phyloP scores from a whole-genome alignment of 768 basidiomycete genomes.

The Collybiopsis luxurians region DNA sequence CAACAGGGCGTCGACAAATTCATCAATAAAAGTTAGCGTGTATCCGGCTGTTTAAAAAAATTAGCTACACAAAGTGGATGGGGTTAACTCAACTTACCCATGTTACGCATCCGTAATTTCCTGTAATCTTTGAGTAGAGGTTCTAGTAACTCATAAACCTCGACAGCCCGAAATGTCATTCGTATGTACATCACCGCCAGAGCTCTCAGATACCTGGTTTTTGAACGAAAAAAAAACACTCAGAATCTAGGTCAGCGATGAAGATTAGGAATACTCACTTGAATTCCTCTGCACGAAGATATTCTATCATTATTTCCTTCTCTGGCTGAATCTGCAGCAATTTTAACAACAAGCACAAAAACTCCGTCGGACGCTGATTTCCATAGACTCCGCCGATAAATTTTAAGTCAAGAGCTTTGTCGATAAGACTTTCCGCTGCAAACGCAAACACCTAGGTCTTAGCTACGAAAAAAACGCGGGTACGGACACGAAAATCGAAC shows the following conservation, averaged over 20 bases:
- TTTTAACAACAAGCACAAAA: slow-evolving; percentile 89
- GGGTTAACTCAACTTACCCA: slow-evolving; percentile 48
- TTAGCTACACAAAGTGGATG: slow-evolving; percentile 5
- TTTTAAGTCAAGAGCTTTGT: slow-evolving; percentile 82
- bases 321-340: slow-evolving; percentile 96
- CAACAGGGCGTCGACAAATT: slow-evolving; percentile 83
- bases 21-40: slow-evolving; percentile 83
- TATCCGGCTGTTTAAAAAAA: slow-evolving; percentile 65
- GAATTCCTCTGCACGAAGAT: slow-evolving; percentile 95
- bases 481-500: slow-evolving; percentile 35
- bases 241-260: too few species aligned
- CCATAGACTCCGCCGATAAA: slow-evolving; percentile 92
- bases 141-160: slow-evolving; percentile 92
- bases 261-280: too few species aligned
- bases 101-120: slow-evolving; percentile 79
- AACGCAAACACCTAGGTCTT: slow-evolving; percentile 4
- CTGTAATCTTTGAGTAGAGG: slow-evolving; percentile 92
- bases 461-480: neutral
- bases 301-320: slow-evolving; percentile 95
- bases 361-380: slow-evolving; percentile 93
- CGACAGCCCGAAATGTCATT: slow-evolving; percentile 87
- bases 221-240: too few species aligned
- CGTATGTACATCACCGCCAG: slow-evolving; percentile 92
- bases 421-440: slow-evolving; percentile 88
- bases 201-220: slow-evolving; percentile 82